Conservation (phyloP, 768 basidiomycete genomes). For the Tephrocybe rancida region DNA sequence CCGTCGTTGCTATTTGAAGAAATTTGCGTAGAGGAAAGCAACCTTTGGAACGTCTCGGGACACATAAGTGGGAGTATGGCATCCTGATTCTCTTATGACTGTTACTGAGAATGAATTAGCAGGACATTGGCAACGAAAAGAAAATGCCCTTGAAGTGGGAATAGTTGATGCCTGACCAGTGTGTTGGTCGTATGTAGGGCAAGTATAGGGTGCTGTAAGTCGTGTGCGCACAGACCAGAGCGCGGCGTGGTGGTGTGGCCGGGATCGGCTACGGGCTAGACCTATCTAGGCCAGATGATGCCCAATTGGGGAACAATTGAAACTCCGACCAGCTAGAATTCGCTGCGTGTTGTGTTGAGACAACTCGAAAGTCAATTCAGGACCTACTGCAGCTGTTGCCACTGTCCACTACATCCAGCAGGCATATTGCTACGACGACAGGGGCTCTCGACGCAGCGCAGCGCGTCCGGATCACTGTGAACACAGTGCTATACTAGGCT, state of each 20-base stretch:
- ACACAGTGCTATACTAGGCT: conserved; percentile 4
- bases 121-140: too few species aligned
- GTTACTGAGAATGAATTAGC: too few species aligned
- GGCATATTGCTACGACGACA: background rate
- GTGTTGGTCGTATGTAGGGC: too few species aligned
- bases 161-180: too few species aligned
- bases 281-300: conserved; percentile 8
- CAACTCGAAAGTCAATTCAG: conserved; percentile 11
- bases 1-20: too few species aligned
- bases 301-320: conserved; percentile 32
- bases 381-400: conserved; percentile 8
- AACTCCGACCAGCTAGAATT: conserved; percentile 26
- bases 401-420: conserved; percentile 6
- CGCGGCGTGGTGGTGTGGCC: conserved; percentile 8
- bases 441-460: conserved; percentile 1
- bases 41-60: too few species aligned
- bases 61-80: too few species aligned
- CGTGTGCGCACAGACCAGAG: conserved; percentile 19
- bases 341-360: conserved; percentile 5
- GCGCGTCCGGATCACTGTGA: conserved; percentile 5
- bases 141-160: too few species aligned
- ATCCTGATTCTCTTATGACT: too few species aligned
- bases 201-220: too few species aligned
- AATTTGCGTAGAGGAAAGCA: too few species aligned
- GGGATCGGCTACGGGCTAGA: conserved; percentile 6